Evolutionary conservation across 371 early-diverging fungal genomes (phyloP), one percentile per base, ranked within the genome.

Genomic region (Mucor piriformis): DNA sequence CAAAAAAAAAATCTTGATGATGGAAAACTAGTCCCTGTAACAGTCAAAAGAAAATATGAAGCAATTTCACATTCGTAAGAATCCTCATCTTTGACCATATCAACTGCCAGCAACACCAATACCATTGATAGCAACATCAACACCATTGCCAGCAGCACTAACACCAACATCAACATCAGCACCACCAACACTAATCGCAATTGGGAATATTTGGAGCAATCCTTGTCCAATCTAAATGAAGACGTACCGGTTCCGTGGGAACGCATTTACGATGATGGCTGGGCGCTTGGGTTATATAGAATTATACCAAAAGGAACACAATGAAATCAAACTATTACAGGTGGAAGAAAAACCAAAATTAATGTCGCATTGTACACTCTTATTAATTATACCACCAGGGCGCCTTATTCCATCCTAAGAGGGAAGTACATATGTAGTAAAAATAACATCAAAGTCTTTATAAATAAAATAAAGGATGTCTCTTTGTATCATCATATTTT

Each of bases 1-100:
- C 48, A 48, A 50, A 50, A 50, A 50, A n/a, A 34, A 3, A 34
- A 34, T 50, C 34, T 50, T 34, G 16, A 50, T 16, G 24, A 51
- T 16, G 29, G 24, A 7, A 23, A 37, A 29, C 38, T 7, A 11
- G 6, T 29, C 23, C 23, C 29, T 37, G 6, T 37, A n/a, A 6
- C 52, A 51, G 20, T 20, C 38, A 50, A 34, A 18, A 13, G 21
- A 50, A 50, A 32, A n/a, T 33, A 50, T 33, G 34, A 50, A 34
- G 32, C 15, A 34, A 34, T 34, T 34, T 50, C 7, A 50, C 12
- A 48, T 48, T 5, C 18, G 10, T 27, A 49, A 12, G 32, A 49
- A 27, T n/a, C n/a, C n/a, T n/a, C n/a, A n/a, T n/a, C n/a, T n/a
- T n/a, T n/a, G n/a, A n/a, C n/a, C n/a, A n/a, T n/a, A n/a, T 29